Evolutionary conservation across 345 rosid genomes (phyloP), one percentile per base, ranked within the genome.

Genomic region (Salix koriyanagi): DNA sequence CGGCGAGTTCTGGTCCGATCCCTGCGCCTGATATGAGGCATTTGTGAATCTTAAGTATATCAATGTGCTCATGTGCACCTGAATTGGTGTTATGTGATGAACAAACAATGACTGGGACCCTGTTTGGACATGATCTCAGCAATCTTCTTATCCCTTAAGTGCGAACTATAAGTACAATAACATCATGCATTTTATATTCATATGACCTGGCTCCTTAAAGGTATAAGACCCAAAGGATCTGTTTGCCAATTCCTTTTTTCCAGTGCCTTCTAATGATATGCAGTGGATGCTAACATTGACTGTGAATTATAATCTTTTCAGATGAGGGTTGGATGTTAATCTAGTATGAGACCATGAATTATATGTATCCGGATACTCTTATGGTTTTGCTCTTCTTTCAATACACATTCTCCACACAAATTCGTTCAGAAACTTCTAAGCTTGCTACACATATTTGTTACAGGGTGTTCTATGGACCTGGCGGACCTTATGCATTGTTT

Each of bases 381-480:
- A 58, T 58, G 28, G 21, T 19, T 54, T 21, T 2, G 9, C 25
- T 50, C 46, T 67, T n/a, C 18, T 6, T n/a, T 5, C 18, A 50
- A 9, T 66, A 65, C 41, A 6, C 39, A 6, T 28, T 21, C 23
- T 32, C 19, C 12, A 42, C 60, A 26, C 5, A 25, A 16, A 56
- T 66, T 71, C 72, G 70, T 70, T 16, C 56, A 18, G 58, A 8
- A 25, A 15, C 52, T 25, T n/a, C 13, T 56, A n/a, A 56, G 23
- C 62, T 56, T n/a, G 62, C 26, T 56, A n/a, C 23, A 0, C 64
- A n/a, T 25, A 44, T n/a, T 67, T 67, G 42, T 58, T 82, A 84
- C 86, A 96, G 99, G 87, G 89, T 91, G 98, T 96, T 96, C 78
- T 96, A 96, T 62, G 99, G 99, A 72, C 99, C 99, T 6, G 98